A percentile compares a stretch with the other conserved stretches of the same genome.
Conservation (phyloP, 1,284 basidiomycete genomes). For the Malassezia globosa region DNA sequence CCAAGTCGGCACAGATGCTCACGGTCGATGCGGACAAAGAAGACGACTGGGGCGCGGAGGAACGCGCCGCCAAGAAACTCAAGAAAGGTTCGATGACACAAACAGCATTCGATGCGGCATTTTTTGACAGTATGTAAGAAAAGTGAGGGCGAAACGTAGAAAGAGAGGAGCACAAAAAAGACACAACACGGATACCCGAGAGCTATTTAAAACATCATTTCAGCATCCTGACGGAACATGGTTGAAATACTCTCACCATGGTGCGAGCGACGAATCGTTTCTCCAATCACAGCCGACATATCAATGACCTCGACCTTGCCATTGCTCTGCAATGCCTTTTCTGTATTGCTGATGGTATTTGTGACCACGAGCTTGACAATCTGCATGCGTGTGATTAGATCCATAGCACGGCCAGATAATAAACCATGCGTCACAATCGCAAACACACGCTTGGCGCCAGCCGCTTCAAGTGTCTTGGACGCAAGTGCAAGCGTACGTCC, state of each 20-base stretch:
- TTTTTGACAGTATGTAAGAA: conserved; percentile 17
- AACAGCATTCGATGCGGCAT: conserved; percentile 6
- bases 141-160: too few species aligned
- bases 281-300: conserved; percentile 78
- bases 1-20: neutral
- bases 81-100: conserved; percentile 15
- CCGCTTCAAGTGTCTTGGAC: conserved; percentile 69
- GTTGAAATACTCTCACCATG: conserved; percentile 64
- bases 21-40: conserved; percentile 22
- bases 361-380: conserved; percentile 79
- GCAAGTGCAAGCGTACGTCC: conserved; percentile 78
- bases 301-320: conserved; percentile 59
- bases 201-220: conserved; percentile 32
- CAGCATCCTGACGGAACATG: conserved; percentile 43
- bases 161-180: too few species aligned
- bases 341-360: conserved; percentile 61
- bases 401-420: conserved; percentile 72
- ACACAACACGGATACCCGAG: conserved; percentile 8
- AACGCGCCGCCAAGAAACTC: conserved; percentile 27
- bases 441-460: conserved; percentile 76
- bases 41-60: conserved; percentile 32
- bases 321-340: conserved; percentile 49
- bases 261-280: conserved; percentile 90
- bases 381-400: conserved; percentile 63
- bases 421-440: conserved; percentile 86